Base-by-base conservation (phyloP, 2,329 filamentous ascomycete genomes). In the Fusarium nisikadoi region DNA sequence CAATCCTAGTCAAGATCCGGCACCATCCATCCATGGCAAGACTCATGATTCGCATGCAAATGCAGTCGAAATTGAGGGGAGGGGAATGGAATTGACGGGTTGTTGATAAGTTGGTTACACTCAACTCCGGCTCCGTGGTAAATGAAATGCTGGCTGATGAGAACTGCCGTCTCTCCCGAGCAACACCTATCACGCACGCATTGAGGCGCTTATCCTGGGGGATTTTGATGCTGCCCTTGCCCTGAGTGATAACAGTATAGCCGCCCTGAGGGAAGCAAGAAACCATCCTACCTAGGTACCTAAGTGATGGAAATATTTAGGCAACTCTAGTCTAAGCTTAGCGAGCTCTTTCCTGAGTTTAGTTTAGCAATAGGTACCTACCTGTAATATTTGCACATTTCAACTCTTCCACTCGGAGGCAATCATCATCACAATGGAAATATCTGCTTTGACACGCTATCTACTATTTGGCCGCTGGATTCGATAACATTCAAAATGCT, bases 141-240 rank as follows among this genome's bases (percentile, higher is more conserved):
- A 61, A 65, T 36, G 47, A 54, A 61, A 65, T 36, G 47, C 25
- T 65, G 55, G 38, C 31, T 65, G 60, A 65, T 42, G 47, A 47
- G 43, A 52, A 50, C 63, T 75, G 64, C 72, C 71, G 71, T 63
- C 62, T 69, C 57, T 73, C 61, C 73, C 70, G 71, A 73, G 47
- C 47, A 62, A 75, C 43, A 58, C 56, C 50, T 36, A 64, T 62
- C 54, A 49, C 23, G 23, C 23, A 39, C 38, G n/a, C 36, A 47
- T 43, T 33, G 36, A 41, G 68, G 62, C 56, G 66, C 62, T 49
- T 71, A 71, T 71, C 65, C 62, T 53, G 58, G 70, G 70, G 69
- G 73, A 69, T 62, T 52, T 63, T 39, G 42, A 67, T 63, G 49
- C 49, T 64, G 63, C 54, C 70, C 62, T 72, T 60, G 58, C 49